Evolutionary conservation across 352 stramenopile genomes (phyloP), one percentile per base, ranked within the genome.

Genomic region (Phytopythium cucurbitacearum): DNA sequence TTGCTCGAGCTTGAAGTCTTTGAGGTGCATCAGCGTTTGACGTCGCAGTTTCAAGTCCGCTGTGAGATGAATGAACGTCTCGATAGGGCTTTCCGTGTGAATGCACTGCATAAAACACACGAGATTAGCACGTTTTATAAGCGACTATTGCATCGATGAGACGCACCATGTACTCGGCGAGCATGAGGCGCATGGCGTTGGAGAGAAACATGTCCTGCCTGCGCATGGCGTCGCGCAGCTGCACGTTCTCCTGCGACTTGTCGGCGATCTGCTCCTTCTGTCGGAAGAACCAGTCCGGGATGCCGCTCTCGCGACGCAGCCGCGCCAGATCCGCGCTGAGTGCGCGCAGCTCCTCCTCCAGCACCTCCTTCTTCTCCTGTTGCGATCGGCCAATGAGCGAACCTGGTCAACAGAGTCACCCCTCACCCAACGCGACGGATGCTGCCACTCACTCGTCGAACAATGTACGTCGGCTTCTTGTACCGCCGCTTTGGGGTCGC

Each of bases 331-430:
- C 64, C n/a, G 57, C 56, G 34, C 73, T 56, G 0, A 81, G 56
- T 35, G 57, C 39, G 28, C 63, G 52, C 34, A 78, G 40, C 33
- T 81, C 62, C 16, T 62, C 59, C 45, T 68, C 42, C 36, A 81
- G 58, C 60, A 74, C 48, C 8, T 69, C 68, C 53, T 78, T 78
- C 60, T 76, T 75, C 59, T 81, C 71, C 65, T 68, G 35, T 28
- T 28, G 21, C 21, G 21, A 28, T 2, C 21, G 21, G 21, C 21
- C 21, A 28, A 2, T 28, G 21, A 28, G 21, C 21, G 21, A 28
- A 28, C 21, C 21, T 28, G 21, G 21, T 28, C 21, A 28, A 28
- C 21, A 28, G 21, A 28, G 21, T 28, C 21, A 28, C 21, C 21
- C 21, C 21, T 28, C 21, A 28, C 21, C 21, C 21, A 28, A 28